Conservation (phyloP, 2,329 filamentous ascomycete species). For the Aspergillus eucalypticola region DNA sequence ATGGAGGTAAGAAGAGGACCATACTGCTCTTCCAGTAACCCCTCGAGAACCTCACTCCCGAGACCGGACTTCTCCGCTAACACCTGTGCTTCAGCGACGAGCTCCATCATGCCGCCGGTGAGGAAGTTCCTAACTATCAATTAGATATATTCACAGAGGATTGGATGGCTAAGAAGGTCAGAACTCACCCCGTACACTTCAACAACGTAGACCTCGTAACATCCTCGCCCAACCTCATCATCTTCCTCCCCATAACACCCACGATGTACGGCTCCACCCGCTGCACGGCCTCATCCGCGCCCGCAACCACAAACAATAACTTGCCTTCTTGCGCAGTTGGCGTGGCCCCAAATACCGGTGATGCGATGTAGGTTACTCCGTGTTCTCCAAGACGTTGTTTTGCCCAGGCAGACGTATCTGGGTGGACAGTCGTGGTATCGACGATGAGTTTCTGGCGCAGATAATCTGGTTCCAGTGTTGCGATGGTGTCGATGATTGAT, state of each 20-base stretch:
- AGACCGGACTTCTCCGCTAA: conserved; percentile 34
- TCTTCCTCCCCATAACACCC: conserved; percentile 7
- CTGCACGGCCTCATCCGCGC: not conserved
- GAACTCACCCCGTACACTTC: conserved; percentile 8
- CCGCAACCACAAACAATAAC: not conserved
- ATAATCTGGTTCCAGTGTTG: not conserved
- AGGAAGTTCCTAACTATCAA: conserved; percentile 18
- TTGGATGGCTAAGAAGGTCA: not conserved
- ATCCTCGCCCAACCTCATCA: not conserved
- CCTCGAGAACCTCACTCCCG: conserved; percentile 26
- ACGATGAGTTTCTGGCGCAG: not conserved
- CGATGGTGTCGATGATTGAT: not conserved
- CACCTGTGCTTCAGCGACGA: conserved; percentile 33
- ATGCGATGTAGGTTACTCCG: not conserved
- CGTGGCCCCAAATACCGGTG: not conserved
- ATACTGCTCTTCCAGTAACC: conserved; percentile 32
- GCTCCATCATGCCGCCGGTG: conserved; percentile 25
- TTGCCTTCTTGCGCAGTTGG: not conserved
- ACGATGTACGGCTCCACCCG: conserved; percentile 3
- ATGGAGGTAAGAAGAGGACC: conserved; percentile 29
- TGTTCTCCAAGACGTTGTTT: not conserved
- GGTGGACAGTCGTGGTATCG: not conserved
- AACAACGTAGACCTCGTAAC: conserved; percentile 1
- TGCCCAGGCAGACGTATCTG: not conserved
- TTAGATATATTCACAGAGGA: not conserved